Base-by-base conservation (phyloP, 345 rosid genomes). In the Kandelia obovata region DNA sequence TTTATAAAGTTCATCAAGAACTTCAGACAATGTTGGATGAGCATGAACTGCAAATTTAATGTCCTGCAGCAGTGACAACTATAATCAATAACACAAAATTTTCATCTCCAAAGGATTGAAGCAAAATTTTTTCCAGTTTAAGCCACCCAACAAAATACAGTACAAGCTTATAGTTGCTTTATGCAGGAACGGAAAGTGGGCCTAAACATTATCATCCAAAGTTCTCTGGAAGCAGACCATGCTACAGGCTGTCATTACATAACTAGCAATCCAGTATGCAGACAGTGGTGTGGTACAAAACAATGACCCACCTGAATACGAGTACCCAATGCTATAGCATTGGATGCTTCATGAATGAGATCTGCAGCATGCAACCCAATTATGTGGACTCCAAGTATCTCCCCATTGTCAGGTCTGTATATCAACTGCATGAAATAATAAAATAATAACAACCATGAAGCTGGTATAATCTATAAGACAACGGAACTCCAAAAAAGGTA, bases 331-430 rank as follows among this genome's bases (percentile, higher is more conserved):
- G 97, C 97, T 56, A 96, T 89, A 7, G 99, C 99, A 75, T 96
- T 96, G 31, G 99, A 96, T 57, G 98, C 99, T 89, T 95, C 99
- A 61, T 95, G 99, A 80, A 95, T 95, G 70, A 95, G 98, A 77
- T 95, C 99, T 55, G 99, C 99, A 30, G 99, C 98, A 64, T 95
- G 99, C 80, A 95, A 76, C 52, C 99, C 99, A 73, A 95, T 87
- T 47, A 95, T 95, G 79, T 92, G 99, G 73, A 95, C 98, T 65
- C 99, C 99, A 35, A 95, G 87, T 49, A 95, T 92, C 81, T 95
- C 99, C 68, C 99, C 99, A 27, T 75, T 92, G 79, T 95, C 98
- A 15, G 98, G 97, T 75, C 98, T 86, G 79, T 95, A 95, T 80
- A 95, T 92, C 85, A 95, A 79, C 99, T 95, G 94, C 78, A 67